These are phyloP conservation scores for Debaryomyces coudertii DNA, from an alignment of 1,139 yeast genomes.

Conservation along the genomic window DNA sequence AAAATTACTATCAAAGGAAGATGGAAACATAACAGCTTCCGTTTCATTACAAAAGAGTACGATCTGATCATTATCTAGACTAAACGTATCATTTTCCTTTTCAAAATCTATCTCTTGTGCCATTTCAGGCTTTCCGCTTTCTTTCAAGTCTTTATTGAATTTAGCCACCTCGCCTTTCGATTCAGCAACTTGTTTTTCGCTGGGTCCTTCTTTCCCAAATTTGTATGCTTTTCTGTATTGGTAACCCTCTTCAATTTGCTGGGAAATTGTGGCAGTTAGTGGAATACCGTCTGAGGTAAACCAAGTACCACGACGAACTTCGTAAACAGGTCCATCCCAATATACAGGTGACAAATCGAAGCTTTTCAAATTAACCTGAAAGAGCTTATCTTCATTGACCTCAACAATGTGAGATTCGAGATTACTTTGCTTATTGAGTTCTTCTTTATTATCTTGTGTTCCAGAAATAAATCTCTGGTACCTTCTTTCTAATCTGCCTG, in stretches of 20 bases:
- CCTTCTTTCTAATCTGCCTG: conserved; percentile 57
- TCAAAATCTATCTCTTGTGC: conserved; percentile 17
- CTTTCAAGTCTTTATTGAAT: conserved; percentile 16
- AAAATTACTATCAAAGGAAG: conserved; percentile 33
- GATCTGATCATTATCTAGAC: conserved; percentile 33
- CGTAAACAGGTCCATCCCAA: conserved; percentile 90
- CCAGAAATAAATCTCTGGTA: conserved; percentile 28
- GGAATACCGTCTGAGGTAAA: conserved; percentile 67
- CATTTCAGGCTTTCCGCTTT: conserved; percentile 3
- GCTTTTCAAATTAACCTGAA: conserved; percentile 63
- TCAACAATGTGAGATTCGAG: conserved; percentile 32
- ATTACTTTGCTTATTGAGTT: not conserved
- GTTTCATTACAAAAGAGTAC: conserved; percentile 37
- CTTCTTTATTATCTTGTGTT: conserved; percentile 8
- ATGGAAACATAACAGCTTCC: conserved; percentile 45
- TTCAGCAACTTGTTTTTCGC: conserved; percentile 9
- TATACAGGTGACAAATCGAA: conserved; percentile 69
- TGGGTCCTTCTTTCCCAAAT: conserved; percentile 4
- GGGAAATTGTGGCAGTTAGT: conserved; percentile 51
- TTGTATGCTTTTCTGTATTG: conserved; percentile 30
- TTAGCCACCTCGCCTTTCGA: conserved; percentile 15
- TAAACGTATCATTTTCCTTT: conserved; percentile 35
- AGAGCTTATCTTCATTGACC: conserved; percentile 82
- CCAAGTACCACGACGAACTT: conserved; percentile 88
- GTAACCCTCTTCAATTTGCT: conserved; percentile 63